Evolutionary conservation across 371 early-diverging fungal genomes (phyloP).

Genomic region (Mortierella sp.): DNA sequence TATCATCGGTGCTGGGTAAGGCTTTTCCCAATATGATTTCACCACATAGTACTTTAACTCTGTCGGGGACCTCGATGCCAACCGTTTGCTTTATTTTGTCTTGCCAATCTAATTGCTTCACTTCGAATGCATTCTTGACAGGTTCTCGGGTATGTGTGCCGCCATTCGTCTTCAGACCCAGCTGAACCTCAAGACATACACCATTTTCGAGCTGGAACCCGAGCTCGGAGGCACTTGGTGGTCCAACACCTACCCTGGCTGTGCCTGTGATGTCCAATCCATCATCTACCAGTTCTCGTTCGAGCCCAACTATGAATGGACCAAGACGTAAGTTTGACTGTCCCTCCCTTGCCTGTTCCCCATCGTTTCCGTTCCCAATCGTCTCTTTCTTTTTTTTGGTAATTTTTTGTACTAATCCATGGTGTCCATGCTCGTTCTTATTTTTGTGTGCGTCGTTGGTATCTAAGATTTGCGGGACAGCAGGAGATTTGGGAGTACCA

Average conservation of each 20-base stretch:
- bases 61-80: neutral
- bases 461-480: slow-evolving; percentile 25
- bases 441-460: neutral
- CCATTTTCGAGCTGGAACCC: slow-evolving; percentile 66
- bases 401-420: slow-evolving; percentile 26
- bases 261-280: slow-evolving; percentile 71
- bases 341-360: neutral
- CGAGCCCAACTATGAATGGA: slow-evolving; percentile 64
- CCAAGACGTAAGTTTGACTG: slow-evolving; percentile 12
- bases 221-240: slow-evolving; percentile 77
- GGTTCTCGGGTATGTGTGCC: slow-evolving; percentile 74
- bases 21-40: too few relatives aligned
- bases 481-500: slow-evolving; percentile 68
- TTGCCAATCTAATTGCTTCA: neutral
- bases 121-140: slow-evolving; percentile 19
- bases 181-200: slow-evolving; percentile 59
- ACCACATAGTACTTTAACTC: neutral
- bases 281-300: slow-evolving; percentile 60
- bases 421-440: neutral
- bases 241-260: slow-evolving; percentile 72
- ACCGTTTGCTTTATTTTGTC: neutral
- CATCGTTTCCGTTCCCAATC: neutral
- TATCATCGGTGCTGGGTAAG: slow-evolving; percentile 57
- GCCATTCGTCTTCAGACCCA: slow-evolving; percentile 68
- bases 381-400: neutral